These are phyloP conservation scores for Peronosclerospora sorghi DNA, from an alignment of 352 stramenopile genomes.

Conservation along the genomic window DNA sequence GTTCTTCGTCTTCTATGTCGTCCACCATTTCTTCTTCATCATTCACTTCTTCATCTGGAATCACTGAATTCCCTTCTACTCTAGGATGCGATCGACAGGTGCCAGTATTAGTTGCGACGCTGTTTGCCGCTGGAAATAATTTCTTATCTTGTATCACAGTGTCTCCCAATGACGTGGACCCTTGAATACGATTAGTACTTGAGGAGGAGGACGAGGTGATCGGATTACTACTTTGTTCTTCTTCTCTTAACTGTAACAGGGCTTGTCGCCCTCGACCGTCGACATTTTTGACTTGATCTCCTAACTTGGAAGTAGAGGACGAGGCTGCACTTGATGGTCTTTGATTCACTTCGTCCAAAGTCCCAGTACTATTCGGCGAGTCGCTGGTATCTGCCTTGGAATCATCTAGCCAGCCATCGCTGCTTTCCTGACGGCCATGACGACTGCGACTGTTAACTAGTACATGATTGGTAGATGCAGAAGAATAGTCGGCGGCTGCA, in stretches of 20 bases:
- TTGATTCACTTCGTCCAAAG: too few species aligned
- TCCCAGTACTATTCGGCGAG: not conserved
- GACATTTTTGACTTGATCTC: not conserved
- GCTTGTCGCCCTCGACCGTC: conserved; percentile 10
- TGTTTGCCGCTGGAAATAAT: not conserved
- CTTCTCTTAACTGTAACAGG: conserved; percentile 16
- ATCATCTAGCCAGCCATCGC: conserved; percentile 9
- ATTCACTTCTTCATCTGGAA: conserved; percentile 15
- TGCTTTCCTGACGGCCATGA: conserved; percentile 7
- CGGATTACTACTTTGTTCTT: conserved; percentile 6
- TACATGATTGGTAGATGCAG: conserved; percentile 23
- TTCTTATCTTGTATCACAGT: not conserved
- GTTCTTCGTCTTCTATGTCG: conserved; percentile 13
- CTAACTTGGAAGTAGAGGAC: conserved; percentile 1
- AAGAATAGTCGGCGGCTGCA: conserved; percentile 40
- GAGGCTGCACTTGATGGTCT: conserved; percentile 2
- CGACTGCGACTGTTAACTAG: conserved; percentile 18
- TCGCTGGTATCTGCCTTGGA: conserved; percentile 2
- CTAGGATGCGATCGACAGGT: conserved; percentile 3
- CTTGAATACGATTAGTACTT: not conserved
- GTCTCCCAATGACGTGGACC: not conserved
- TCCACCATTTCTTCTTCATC: conserved; percentile 14
- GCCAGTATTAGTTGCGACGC: too few species aligned
- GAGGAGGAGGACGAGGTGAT: not conserved
- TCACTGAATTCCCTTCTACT: conserved; percentile 13